Base-by-base conservation (phyloP, 225 moss, liverwort and hornwort species). In the Sphagnum contortum region DNA sequence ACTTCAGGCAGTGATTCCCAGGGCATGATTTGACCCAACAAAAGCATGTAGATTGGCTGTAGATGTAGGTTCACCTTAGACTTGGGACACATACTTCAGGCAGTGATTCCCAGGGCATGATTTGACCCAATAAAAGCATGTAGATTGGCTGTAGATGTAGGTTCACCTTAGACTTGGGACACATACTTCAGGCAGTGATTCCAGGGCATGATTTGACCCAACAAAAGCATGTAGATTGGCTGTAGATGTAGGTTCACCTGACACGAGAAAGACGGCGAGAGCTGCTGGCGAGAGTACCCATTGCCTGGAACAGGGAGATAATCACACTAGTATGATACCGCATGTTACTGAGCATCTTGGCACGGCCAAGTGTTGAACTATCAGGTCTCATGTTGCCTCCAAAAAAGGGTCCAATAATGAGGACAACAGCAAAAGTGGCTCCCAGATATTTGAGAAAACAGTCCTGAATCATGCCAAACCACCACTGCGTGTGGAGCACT, bases 401-500 rank as follows among this genome's bases (percentile, higher is more conserved):
- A 70, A 98, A 98, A 63, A 98, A 98, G 62, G 96, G 96, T 48
- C 80, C 90, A 74, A 98, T 93, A 48, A 98, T 98, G 69, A 98
- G 85, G 61, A 98, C 92, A 77, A 92, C 93, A 73, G 80, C 96
- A 89, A 98, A 98, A 13, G 96, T 98, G n/a, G 96, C 87, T 48
- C 96, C 96, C 72, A 98, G 66, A 64, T 98, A 98, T 78, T 98
- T 98, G 14, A 92, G 90, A 65, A 98, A 71, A 63, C 92, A 98
- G 72, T 98, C 96, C 72, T 98, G 96, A 69, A 98, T 98, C 88
- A 98, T 93, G 69, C 96, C 96, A 73, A 98, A 98, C 93, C 96
- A 93, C 96, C 96, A 98, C 70, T 98, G 96, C 4, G 93, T 98
- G 67, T 92, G 81, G 49, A 92, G 72, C 67, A 98, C 96, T 59